A percentile compares a stretch with the other conserved stretches of the same genome.
Conservation (phyloP, 2,329 filamentous ascomycete genomes). For the Polytolypa hystricis region DNA sequence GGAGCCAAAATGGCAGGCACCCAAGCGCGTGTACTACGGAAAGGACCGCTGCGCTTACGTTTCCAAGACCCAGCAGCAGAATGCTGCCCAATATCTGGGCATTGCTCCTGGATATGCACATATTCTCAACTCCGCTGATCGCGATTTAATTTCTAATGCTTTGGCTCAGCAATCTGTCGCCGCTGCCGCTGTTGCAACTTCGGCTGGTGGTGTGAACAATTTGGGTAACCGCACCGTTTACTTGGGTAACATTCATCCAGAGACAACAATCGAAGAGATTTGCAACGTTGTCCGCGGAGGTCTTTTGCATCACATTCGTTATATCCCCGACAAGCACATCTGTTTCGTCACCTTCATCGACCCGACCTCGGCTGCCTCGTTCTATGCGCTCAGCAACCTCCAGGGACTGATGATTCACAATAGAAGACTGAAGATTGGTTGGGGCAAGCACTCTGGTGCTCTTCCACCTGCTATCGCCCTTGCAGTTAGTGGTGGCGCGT, state of each 20-base stretch:
- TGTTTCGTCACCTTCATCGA: constrained; percentile 99
- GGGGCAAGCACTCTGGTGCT: constrained; percentile 97
- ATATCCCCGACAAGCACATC: constrained; percentile 99
- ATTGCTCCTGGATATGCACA: constrained; percentile 95
- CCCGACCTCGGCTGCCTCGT: constrained; percentile 91
- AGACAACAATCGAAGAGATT: constrained; percentile 98
- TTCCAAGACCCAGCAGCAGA: constrained; percentile 98
- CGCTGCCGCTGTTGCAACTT: constrained; percentile 90
- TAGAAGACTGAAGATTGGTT: constrained; percentile 91
- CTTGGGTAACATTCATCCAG: constrained; percentile 94
- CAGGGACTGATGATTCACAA: constrained; percentile 99
- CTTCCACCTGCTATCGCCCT: constrained; percentile 91
- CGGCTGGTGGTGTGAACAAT: constrained; percentile 93
- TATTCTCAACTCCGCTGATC: constrained; percentile 89
- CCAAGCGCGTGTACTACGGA: constrained; percentile 93
- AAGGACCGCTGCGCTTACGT: constrained; percentile 98
- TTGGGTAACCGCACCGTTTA: constrained; percentile 96
- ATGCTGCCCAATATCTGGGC: constrained; percentile 92
- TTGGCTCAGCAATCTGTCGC: constrained; percentile 96
- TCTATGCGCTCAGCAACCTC: constrained; percentile 94
- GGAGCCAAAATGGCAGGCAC: constrained; percentile 92
- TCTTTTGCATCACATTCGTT: constrained; percentile 92
- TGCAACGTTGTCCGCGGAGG: constrained; percentile 97
- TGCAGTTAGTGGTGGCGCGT: constrained; percentile 90
- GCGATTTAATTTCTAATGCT: constrained; percentile 91